Percentiles rank a stretch among this genome's conserved stretches.
Evolutionary conservation across 805 yeast species (phyloP).

Genomic region (Candida stauntonica): DNA sequence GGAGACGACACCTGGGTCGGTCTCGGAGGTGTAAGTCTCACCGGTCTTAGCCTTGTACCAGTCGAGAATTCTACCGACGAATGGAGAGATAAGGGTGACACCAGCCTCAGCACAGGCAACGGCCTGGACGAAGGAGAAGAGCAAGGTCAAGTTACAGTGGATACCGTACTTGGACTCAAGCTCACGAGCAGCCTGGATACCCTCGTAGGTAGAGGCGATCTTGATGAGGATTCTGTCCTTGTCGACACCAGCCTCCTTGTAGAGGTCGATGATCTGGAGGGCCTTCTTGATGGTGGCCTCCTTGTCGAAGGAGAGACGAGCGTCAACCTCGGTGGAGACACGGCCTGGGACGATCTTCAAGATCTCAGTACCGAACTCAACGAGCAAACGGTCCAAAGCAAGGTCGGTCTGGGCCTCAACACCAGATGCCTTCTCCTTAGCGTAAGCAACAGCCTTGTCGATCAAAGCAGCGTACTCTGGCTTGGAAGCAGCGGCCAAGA

Average conservation of each 20-base stretch:
- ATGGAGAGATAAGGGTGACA: slow-evolving; percentile 95
- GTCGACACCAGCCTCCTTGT: slow-evolving; percentile 76
- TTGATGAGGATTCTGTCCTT: slow-evolving; percentile 93
- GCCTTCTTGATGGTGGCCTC: slow-evolving; percentile 94
- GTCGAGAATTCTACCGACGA: slow-evolving; percentile 98
- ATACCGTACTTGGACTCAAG: slow-evolving; percentile 86
- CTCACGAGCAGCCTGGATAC: slow-evolving; percentile 97
- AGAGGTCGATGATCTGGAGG: slow-evolving; percentile 78
- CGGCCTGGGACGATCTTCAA: slow-evolving; percentile 96
- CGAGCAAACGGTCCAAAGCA: slow-evolving; percentile 89
- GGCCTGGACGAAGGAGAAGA: slow-evolving; percentile 95
- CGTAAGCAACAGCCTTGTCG: slow-evolving; percentile 87
- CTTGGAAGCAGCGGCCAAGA: slow-evolving; percentile 92
- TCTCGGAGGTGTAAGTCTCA: slow-evolving; percentile 69
- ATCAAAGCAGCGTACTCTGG: slow-evolving; percentile 84
- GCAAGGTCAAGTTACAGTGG: slow-evolving; percentile 91
- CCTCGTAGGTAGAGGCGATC: slow-evolving; percentile 98
- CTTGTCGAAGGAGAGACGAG: slow-evolving; percentile 94
- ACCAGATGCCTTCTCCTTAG: slow-evolving; percentile 51
- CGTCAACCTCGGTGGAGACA: slow-evolving; percentile 98
- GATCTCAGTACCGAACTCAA: slow-evolving; percentile 94
- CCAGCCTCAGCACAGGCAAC: slow-evolving; percentile 98
- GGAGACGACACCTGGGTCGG: slow-evolving; percentile 95
- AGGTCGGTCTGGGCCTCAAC: slow-evolving; percentile 62
- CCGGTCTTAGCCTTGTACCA: slow-evolving; percentile 97